Evolutionary conservation across 495 filamentous ascomycete genomes (phyloP).

Genomic region (Lophiostoma macrostomum): DNA sequence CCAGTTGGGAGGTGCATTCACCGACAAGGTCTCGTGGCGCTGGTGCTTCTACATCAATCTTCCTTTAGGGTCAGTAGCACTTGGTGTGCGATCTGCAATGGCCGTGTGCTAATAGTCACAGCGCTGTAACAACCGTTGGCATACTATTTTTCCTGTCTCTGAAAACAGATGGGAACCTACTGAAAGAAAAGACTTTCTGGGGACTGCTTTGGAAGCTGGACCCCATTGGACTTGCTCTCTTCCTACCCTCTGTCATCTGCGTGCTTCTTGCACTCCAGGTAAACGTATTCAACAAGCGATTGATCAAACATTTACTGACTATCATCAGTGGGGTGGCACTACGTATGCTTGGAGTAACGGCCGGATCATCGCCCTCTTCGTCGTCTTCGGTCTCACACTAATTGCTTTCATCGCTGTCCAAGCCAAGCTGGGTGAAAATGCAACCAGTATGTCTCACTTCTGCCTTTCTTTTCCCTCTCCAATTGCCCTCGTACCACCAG

Average conservation of each 20-base stretch:
- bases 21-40: constrained; percentile 58
- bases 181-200: constrained; percentile 9
- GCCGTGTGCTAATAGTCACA: constrained; percentile 27
- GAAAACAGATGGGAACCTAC: constrained; percentile 54
- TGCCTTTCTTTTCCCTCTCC: not conserved
- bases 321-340: no score
- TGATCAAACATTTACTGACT: no score
- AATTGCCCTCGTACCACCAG: no score
- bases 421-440: no score
- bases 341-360: no score
- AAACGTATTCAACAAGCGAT: constrained; percentile 50
- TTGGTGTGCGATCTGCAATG: constrained; percentile 44
- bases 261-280: constrained; percentile 78
- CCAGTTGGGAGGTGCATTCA: constrained; percentile 36
- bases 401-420: no score
- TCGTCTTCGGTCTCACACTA: no score
- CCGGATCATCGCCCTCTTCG: no score
- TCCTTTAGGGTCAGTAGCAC: constrained; percentile 57
- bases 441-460: no score
- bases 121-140: constrained; percentile 56
- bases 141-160: constrained; percentile 47
- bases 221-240: constrained; percentile 59
- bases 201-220: constrained; percentile 64
- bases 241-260: constrained; percentile 69
- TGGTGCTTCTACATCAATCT: constrained; percentile 80